Base-by-base conservation (phyloP, 352 stramenopile genomes). In the Phytophthora crassamura region DNA sequence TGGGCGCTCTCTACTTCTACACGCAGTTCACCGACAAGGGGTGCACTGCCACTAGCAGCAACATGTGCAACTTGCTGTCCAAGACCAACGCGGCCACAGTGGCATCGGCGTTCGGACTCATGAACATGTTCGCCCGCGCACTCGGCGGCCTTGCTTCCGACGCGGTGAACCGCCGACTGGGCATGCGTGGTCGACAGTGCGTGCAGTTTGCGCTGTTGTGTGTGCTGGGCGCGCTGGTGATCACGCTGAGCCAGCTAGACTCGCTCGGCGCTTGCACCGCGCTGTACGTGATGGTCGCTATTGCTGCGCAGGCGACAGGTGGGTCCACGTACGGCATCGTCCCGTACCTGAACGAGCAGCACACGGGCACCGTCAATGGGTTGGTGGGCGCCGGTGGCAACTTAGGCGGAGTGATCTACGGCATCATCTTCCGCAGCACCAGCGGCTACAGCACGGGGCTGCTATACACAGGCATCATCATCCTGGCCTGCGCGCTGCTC, bases 111-210 rank as follows among this genome's bases (percentile, higher is more conserved):
- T 98, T 98, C 67, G 94, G 94, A 10, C 93, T 97, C 60, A 98
- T 98, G 90, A 98, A 98, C 71, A 75, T 98, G 45, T 97, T 98
- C 65, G 88, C 93, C 4, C 90, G 93, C 50, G 91, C 90, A 25
- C 41, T 97, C 41, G 92, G 96, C 36, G 93, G 93, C 30, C 80
- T 94, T 59, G 46, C 80, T 1, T 97, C 88, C 30, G 95, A 98
- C 70, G 78, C 84, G 15, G 65, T 82, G 50, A 98, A 97, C 62
- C 70, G 69, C 41, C 75, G 74, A 54, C 78, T 91, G n/a, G 93
- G 88, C 22, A 98, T 98, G 88, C 70, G 77, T 14, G 96, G 95
- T 32, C 94, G 97, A 46, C 65, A 98, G 50, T 74, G 45, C 7
- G 83, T 91, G 18, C 95, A 98, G 45, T 90, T 94, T 25, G 40